These are phyloP conservation scores for Penicillium bialowiezense DNA, from an alignment of 495 filamentous ascomycete genomes.

Conservation along the genomic window DNA sequence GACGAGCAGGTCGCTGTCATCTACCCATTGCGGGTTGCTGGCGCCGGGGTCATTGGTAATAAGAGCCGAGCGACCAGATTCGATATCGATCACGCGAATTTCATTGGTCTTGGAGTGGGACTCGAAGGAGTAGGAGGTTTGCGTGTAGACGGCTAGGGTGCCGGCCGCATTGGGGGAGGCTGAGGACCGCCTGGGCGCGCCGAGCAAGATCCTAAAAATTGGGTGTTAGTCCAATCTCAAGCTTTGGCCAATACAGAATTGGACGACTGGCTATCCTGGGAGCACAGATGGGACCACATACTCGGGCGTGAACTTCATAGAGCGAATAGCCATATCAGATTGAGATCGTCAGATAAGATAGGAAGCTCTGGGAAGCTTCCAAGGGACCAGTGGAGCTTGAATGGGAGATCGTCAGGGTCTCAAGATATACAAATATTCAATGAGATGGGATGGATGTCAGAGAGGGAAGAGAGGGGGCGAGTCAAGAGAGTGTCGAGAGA, in stretches of 20 bases:
- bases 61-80: conserved; percentile 61
- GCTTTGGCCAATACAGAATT: too few relatives aligned
- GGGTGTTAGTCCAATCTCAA: conserved; percentile 6
- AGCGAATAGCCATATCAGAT: conserved; percentile 59
- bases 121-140: conserved; percentile 80
- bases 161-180: conserved; percentile 73
- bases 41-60: conserved; percentile 62
- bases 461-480: too few relatives aligned
- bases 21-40: conserved; percentile 76
- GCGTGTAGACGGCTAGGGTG: conserved; percentile 66
- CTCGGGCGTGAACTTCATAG: conserved; percentile 73
- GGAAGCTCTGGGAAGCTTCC: conserved; percentile 9
- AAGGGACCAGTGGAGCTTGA: background rate
- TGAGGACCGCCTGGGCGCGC: conserved; percentile 74
- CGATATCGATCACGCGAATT: conserved; percentile 72
- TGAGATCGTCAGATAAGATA: conserved; percentile 12
- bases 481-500: background rate
- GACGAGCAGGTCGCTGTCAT: conserved; percentile 58
- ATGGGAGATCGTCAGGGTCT: background rate
- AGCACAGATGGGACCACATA: conserved; percentile 19
- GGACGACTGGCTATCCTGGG: too few relatives aligned
- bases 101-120: conserved; percentile 71
- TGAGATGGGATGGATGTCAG: too few relatives aligned
- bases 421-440: background rate
- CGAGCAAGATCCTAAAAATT: conserved; percentile 63